Evolutionary conservation across 1,284 basidiomycete species (phyloP).

Genomic region (Earliella scabrosa): DNA sequence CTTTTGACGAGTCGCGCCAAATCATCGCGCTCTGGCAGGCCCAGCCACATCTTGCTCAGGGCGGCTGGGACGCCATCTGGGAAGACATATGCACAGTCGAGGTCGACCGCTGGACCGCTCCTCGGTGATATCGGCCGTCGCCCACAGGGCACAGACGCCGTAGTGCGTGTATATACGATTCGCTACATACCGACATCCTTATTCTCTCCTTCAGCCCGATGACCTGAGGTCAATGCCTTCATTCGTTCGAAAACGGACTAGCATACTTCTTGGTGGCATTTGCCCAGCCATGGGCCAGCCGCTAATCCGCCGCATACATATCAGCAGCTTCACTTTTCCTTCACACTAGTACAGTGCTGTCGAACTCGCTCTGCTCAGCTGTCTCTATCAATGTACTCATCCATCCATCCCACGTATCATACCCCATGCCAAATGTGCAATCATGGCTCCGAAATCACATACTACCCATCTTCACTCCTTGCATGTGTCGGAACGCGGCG

Average conservation of each 20-base stretch:
- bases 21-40: slow-evolving; percentile 66
- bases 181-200: not conserved
- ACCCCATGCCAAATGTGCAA: not conserved
- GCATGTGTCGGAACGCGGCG: no score
- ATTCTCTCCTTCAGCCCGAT: not conserved
- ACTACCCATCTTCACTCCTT: no score
- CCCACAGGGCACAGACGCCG: no score
- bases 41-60: slow-evolving; percentile 66
- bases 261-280: not conserved
- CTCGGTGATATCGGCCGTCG: slow-evolving; percentile 23
- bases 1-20: slow-evolving; percentile 69
- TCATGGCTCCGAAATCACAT: no score
- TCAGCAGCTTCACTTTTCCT: not conserved
- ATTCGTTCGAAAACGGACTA: not conserved
- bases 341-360: not conserved
- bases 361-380: slow-evolving; percentile 1
- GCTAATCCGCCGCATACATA: slow-evolving; percentile 1
- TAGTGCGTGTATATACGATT: not conserved
- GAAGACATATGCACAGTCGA: slow-evolving; percentile 76
- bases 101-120: slow-evolving; percentile 68
- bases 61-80: slow-evolving; percentile 71
- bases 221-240: not conserved
- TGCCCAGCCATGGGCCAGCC: not conserved
- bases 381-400: not conserved
- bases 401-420: not conserved